A percentile compares a stretch with the other conserved stretches of the same genome.
Conservation (phyloP, 1,139 yeast species). For the Lodderomyces margitis region DNA sequence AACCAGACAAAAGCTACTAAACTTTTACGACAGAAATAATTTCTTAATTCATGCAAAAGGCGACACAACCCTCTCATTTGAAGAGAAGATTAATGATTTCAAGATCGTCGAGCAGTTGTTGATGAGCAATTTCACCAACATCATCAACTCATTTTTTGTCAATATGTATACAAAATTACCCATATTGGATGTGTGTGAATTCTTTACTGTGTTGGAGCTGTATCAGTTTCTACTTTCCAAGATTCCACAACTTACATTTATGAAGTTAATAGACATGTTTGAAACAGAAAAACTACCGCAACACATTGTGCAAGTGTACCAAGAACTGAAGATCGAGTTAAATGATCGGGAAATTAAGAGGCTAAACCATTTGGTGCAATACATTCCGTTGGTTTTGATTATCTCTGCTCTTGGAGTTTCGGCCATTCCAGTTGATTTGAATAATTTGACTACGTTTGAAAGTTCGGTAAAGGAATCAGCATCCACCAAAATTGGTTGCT, state of each 20-base stretch:
- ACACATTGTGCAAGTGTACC: slow-evolving; percentile 16
- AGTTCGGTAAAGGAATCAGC: slow-evolving; percentile 31
- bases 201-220: slow-evolving; percentile 32
- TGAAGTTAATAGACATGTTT: slow-evolving; percentile 22
- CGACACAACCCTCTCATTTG: slow-evolving; percentile 10
- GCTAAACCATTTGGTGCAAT: slow-evolving; percentile 19
- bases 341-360: slow-evolving; percentile 21
- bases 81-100: slow-evolving; percentile 19
- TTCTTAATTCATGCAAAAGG: slow-evolving; percentile 4
- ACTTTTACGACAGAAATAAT: slow-evolving; percentile 18
- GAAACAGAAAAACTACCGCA: slow-evolving; percentile 12
- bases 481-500: slow-evolving; percentile 20
- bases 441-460: slow-evolving; percentile 30
- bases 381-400: slow-evolving; percentile 28
- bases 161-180: slow-evolving; percentile 39
- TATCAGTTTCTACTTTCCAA: slow-evolving; percentile 23
- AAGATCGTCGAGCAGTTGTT: slow-evolving; percentile 23
- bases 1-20: slow-evolving; percentile 17
- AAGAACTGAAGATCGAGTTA: slow-evolving; percentile 20
- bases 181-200: slow-evolving; percentile 28
- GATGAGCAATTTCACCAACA: slow-evolving; percentile 18
- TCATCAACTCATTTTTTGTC: slow-evolving; percentile 33
- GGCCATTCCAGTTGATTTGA: slow-evolving; percentile 33
- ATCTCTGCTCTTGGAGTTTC: slow-evolving; percentile 36
- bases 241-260: slow-evolving; percentile 23